Percentiles rank a stretch among this genome's conserved stretches.
Conservation (phyloP, 2,329 filamentous ascomycete genomes). For the Trematosphaeria pertusa region DNA sequence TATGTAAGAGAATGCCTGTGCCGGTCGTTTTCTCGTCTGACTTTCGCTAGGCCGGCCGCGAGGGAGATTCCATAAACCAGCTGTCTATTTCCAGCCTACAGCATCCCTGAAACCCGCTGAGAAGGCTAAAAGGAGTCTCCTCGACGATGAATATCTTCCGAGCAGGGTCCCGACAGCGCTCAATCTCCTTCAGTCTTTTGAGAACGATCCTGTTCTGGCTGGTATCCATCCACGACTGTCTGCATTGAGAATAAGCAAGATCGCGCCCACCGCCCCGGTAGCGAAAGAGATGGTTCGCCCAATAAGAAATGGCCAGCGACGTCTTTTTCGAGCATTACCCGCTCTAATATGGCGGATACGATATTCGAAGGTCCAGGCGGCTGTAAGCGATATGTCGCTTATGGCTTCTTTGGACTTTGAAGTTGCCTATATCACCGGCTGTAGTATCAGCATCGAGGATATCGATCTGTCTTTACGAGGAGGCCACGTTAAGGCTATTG, state of each 20-base stretch:
- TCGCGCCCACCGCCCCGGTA: slow-evolving; percentile 70
- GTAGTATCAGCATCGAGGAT: slow-evolving; percentile 67
- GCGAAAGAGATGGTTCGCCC: slow-evolving; percentile 67
- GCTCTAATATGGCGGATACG: slow-evolving; percentile 75
- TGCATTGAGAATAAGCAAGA: slow-evolving; percentile 75
- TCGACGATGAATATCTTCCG: slow-evolving; percentile 69
- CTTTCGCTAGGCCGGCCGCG: slow-evolving; percentile 50
- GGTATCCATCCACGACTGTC: slow-evolving; percentile 72
- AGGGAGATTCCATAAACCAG: slow-evolving; percentile 70
- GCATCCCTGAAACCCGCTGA: slow-evolving; percentile 63
- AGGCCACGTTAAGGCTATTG: slow-evolving; percentile 63
- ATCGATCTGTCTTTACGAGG: slow-evolving; percentile 66
- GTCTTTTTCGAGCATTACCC: slow-evolving; percentile 70
- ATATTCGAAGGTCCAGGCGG: slow-evolving; percentile 71
- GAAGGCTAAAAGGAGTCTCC: slow-evolving; percentile 50
- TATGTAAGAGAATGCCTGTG: slow-evolving; percentile 30
- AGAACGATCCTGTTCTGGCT: slow-evolving; percentile 67
- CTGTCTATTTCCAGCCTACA: slow-evolving; percentile 66
- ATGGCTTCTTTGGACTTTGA: slow-evolving; percentile 77
- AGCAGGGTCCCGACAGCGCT: slow-evolving; percentile 73
- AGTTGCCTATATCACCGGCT: slow-evolving; percentile 73
- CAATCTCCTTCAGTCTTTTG: slow-evolving; percentile 79
- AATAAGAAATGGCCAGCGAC: slow-evolving; percentile 68
- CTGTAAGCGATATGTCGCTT: slow-evolving; percentile 59
- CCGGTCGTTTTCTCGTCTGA: slow-evolving; percentile 11